These are phyloP conservation scores for Ophiostoma sp. DNA, from an alignment of 2,329 filamentous ascomycete species.

Conservation along the genomic window DNA sequence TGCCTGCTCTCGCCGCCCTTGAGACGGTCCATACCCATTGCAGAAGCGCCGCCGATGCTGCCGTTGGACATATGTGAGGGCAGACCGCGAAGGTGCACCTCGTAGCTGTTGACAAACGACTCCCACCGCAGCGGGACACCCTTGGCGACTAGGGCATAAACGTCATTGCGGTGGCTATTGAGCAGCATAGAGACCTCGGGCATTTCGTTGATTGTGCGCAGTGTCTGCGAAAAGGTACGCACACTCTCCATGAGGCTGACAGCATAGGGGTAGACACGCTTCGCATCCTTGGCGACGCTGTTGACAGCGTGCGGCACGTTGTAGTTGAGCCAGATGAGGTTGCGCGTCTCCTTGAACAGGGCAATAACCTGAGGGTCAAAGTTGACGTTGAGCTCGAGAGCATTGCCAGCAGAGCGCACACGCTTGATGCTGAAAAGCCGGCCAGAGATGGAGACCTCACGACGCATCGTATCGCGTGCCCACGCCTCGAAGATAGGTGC, in stretches of 20 bases:
- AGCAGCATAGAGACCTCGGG: constrained; percentile 80
- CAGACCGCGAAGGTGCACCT: constrained; percentile 72
- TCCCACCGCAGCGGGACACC: constrained; percentile 93
- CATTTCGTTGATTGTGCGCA: constrained; percentile 78
- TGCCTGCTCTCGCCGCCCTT: constrained; percentile 79
- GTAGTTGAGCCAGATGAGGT: constrained; percentile 91
- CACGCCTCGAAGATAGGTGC: constrained; percentile 92
- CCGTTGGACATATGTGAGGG: constrained; percentile 51
- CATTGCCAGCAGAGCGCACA: constrained; percentile 84
- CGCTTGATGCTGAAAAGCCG: constrained; percentile 84
- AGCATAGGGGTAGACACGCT: constrained; percentile 94
- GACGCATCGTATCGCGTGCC: constrained; percentile 81
- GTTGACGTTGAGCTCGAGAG: constrained; percentile 84
- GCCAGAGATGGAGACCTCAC: constrained; percentile 86
- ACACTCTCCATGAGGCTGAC: constrained; percentile 98
- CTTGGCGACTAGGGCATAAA: constrained; percentile 75
- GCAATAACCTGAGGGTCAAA: constrained; percentile 97
- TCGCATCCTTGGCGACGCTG: constrained; percentile 97
- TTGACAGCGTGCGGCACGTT: constrained; percentile 90
- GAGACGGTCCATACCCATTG: constrained; percentile 40
- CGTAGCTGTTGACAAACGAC: constrained; percentile 94
- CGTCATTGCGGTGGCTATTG: constrained; percentile 86
- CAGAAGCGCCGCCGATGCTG: constrained; percentile 46
- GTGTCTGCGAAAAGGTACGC: constrained; percentile 84
- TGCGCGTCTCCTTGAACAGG: constrained; percentile 96